phyloP scores from a whole-genome alignment of 495 filamentous ascomycete genomes.

The Lentithecium fluviatile region DNA sequence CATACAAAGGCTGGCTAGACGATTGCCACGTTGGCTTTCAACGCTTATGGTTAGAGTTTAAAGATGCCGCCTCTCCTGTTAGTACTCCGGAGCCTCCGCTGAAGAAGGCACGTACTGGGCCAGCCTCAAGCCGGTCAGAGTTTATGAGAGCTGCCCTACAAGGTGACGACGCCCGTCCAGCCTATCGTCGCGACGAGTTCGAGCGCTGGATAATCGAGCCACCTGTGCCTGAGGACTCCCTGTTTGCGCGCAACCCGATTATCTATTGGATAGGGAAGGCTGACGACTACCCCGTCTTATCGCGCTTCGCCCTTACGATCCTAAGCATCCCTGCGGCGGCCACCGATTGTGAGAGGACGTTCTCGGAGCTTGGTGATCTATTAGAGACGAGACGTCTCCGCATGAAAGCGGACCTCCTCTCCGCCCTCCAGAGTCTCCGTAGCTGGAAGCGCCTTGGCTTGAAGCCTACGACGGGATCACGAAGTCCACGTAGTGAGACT shows the following conservation, averaged over 20 bases:
- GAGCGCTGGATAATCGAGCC: too few relatives aligned
- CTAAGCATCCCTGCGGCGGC: background rate
- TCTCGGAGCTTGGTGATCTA: background rate
- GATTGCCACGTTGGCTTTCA: background rate
- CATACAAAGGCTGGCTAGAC: too few relatives aligned
- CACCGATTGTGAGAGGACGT: background rate
- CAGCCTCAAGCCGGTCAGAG: background rate
- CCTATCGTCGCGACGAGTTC: background rate
- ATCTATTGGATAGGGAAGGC: too few relatives aligned
- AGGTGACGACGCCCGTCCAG: background rate
- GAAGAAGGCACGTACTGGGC: too few relatives aligned
- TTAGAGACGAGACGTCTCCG: background rate
- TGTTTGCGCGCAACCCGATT: too few relatives aligned
- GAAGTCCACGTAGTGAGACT: background rate
- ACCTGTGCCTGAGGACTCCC: too few relatives aligned
- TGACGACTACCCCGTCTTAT: background rate
- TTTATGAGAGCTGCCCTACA: conserved; percentile 1
- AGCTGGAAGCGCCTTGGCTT: too few relatives aligned
- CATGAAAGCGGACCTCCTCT: background rate
- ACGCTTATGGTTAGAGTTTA: background rate
- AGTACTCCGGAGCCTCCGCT: too few relatives aligned
- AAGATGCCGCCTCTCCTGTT: background rate
- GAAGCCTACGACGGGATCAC: background rate
- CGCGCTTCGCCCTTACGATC: background rate
- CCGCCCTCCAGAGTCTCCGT: too few relatives aligned